Evolutionary conservation across 805 yeast species (phyloP).

Genomic region (Myxozyma neotropica): DNA sequence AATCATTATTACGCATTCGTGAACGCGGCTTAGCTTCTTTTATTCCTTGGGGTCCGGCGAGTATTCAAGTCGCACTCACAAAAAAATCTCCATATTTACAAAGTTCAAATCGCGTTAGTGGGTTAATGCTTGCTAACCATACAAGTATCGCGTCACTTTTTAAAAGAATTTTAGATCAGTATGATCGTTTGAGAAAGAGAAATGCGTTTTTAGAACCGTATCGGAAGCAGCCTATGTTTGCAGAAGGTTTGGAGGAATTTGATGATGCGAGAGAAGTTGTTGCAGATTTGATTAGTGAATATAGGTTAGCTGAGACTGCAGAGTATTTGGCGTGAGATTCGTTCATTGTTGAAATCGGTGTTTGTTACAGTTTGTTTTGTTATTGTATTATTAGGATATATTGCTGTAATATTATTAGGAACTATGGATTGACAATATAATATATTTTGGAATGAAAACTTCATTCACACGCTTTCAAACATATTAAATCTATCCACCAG

Average conservation of each 20-base stretch:
- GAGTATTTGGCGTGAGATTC: slow-evolving; percentile 35
- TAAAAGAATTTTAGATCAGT: slow-evolving; percentile 68
- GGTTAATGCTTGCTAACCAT: slow-evolving; percentile 81
- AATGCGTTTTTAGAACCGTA: slow-evolving; percentile 85
- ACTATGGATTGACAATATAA: neutral
- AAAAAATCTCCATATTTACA: slow-evolving; percentile 64
- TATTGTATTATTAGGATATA: neutral
- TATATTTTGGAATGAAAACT: neutral
- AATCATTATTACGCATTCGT: slow-evolving; percentile 46
- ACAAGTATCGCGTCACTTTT: slow-evolving; percentile 72
- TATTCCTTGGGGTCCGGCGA: slow-evolving; percentile 83
- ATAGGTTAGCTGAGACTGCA: slow-evolving; percentile 70
- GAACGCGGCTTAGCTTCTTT: slow-evolving; percentile 58
- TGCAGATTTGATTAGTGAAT: slow-evolving; percentile 73
- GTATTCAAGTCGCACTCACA: slow-evolving; percentile 77
- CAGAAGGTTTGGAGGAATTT: slow-evolving; percentile 61
- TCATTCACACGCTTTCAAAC: neutral
- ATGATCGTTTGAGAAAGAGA: slow-evolving; percentile 74
- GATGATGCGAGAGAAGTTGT: slow-evolving; percentile 77
- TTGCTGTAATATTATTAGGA: neutral
- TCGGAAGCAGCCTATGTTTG: slow-evolving; percentile 50
- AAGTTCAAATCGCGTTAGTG: slow-evolving; percentile 59
- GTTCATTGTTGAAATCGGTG: neutral
- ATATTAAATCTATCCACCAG: neutral
- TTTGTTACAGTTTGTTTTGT: too few species aligned